Conservation (phyloP, 2,329 filamentous ascomycete species). For the Apiospora sp. region DNA sequence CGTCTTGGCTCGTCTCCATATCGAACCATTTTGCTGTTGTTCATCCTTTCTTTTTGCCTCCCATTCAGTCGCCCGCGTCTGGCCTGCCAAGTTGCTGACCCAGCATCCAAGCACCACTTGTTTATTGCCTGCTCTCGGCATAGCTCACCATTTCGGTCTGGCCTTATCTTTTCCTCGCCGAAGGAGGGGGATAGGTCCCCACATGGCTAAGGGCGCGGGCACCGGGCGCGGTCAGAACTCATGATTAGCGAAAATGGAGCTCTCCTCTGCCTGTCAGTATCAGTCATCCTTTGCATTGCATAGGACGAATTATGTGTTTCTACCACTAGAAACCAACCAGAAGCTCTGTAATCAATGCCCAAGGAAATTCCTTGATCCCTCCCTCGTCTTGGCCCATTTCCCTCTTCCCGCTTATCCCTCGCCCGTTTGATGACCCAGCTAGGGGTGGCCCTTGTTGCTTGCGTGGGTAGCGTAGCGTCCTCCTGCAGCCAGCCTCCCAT, state of each 20-base stretch:
- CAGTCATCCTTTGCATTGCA: not conserved
- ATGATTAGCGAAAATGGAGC: slow-evolving; percentile 11
- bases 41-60: not conserved
- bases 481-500: slow-evolving; percentile 1
- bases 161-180: slow-evolving; percentile 12
- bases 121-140: slow-evolving; percentile 5
- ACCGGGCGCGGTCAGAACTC: not conserved
- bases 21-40: not conserved
- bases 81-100: slow-evolving; percentile 1
- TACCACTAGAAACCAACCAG: not conserved
- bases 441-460: not conserved
- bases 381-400: not conserved
- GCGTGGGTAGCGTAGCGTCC: not conserved
- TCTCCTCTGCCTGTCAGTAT: not conserved
- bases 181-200: not conserved
- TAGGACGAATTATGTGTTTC: not conserved
- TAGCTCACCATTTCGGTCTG: not conserved
- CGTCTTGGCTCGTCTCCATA: not conserved
- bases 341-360: not conserved
- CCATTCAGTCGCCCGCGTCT: not conserved
- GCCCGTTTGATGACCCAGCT: not conserved
- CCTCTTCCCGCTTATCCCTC: not conserved
- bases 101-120: slow-evolving; percentile 3
- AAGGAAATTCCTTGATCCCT: not conserved
- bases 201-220: slow-evolving; percentile 16